Base-by-base conservation (phyloP, 306 rosid species). In the Fragaria iinumae region DNA sequence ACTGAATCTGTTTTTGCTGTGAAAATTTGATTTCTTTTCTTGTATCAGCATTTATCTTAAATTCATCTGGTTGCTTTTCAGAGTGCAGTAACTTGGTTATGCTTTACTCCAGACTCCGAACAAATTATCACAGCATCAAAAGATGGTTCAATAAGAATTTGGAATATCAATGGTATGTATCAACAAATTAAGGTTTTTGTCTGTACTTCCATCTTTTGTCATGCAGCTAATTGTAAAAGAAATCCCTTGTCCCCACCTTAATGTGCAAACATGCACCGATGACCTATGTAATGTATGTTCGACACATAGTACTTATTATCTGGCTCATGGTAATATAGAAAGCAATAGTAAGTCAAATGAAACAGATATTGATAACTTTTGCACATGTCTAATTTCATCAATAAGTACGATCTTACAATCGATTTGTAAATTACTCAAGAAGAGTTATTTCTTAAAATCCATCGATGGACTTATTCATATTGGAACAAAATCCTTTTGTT, bases 41-140 rank as follows among this genome's bases (percentile, higher is more conserved):
- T 16, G 55, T 38, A 9, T 67, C 27, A 18, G 21, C n/a, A 79
- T 36, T 11, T 47, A 23, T 59, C 78, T 53, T 1, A 29, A 9
- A 49, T 68, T 67, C 65, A 27, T 50, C 66, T 64, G 65, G 41
- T 82, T 73, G 60, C 50, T 78, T 72, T 69, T 80, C 87, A 96
- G 99, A 93, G 99, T 87, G 99, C 99, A 12, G 98, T 93, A 76
- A 93, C 98, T 73, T 96, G 99, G 99, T 88, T 96, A 75, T 92
- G 99, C 88, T 96, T 96, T 79, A 16, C 90, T 38, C 91, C 96
- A 43, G 86, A 88, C 89, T 96, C 97, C 0, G 96, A 96, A 84
- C 89, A 86, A 84, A 90, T 96, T 72, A 93, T 96, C 88, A 96
- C 99, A 50, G 90, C 96, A 59, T 96, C 99, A 56, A 96, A 93